Base-by-base conservation (phyloP, 2,329 filamentous ascomycete species). In the Rhynchosporium agropyri region DNA sequence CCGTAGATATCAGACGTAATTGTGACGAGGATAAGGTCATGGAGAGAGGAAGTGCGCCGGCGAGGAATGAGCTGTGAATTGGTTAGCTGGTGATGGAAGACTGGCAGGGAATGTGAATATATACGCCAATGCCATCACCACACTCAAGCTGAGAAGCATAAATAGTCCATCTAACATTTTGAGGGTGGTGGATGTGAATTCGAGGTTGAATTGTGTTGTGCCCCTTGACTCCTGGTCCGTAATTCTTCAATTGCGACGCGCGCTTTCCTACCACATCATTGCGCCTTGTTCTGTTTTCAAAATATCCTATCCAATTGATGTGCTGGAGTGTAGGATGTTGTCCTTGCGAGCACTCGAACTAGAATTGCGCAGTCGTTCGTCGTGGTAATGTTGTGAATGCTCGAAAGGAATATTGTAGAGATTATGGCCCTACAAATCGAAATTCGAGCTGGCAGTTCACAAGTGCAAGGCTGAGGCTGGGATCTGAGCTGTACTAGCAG, bases 11-110 rank as follows among this genome's bases (percentile, higher is more conserved):
- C 56, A 97, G 80, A 73, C 94, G 89, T 62, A 98, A 80, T 76
- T 97, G 92, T 49, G 92, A 91, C 64, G 90, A 87, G 36, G 93
- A 94, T 31, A 99, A 84, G 62, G 89, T 86, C 81, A 99, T 91
- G 63, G 92, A 93, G 57, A 99, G 82, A 43, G 95, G 95, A 68
- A 99, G 81, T 69, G 92, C 89, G 77, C 95, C 95, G 70, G 94
- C 93, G 61, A 97, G 84, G 76, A 98, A 97, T 63, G 95, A 98
- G 72, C 94, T 97, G 75, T 15, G 42, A 38, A 20, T 20, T 45
- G 42, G 46, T 38, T 53, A 36, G 10, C 13, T 42, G 9, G 4
- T 36, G 1, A 10, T 15, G 38, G 0, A 8, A 8, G 28, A 10
- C 7, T 9, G 36, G 36, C 38, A 8, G 33, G 55, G 13, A 3